Base-by-base conservation (phyloP, 1,284 basidiomycete genomes). In the Marasmius sp. region DNA sequence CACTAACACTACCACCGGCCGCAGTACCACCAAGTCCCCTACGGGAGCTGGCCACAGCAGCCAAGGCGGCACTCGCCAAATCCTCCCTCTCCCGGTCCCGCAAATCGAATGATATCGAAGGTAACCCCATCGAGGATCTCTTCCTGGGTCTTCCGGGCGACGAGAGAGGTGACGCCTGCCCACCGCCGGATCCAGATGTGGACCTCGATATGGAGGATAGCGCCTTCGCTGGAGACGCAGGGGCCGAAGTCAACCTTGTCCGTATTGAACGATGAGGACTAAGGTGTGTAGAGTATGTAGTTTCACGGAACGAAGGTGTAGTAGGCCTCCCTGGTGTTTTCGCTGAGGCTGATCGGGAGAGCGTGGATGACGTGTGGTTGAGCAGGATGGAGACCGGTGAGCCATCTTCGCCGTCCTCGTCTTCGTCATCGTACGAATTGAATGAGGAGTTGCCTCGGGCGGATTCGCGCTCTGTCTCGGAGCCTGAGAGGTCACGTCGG, bases 391-490 rank as follows among this genome's bases (percentile, higher is more conserved):
- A 65, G 61, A 47, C 64, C 74, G 51, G 69, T 74, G 18, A 70
- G 16, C 34, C 34, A 14, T 33, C 36, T n/a, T 34, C 33, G 5
- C 38, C 33, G 6, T 34, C 34, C 7, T 34, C 27, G 34, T 54
- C 52, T 11, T 54, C 52, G 5, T 54, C 27, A 18, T 54, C 34
- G 16, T 37, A 34, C 38, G 52, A 8, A 37, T 54, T 38, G 27
- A 10, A 18, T 18, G 48, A 49, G 5, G 27, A 16, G 73, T 53
- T 75, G 69, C 59, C 22, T 50, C 50, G 60, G 43, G 51, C 47
- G 61, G 81, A 81, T 72, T 91, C 90, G 39, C 88, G 83, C 72
- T 92, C 89, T 0, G 89, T 92, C 71, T 91, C 90, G 2, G 89
- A 91, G 45, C 89, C 90, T 27, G 89, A 91, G 54, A 81, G 82